Percentiles rank a stretch among this genome's conserved stretches.
Evolutionary conservation across 176 grass and related monocot genomes (phyloP).

Genomic region (Eleusine coracana): DNA sequence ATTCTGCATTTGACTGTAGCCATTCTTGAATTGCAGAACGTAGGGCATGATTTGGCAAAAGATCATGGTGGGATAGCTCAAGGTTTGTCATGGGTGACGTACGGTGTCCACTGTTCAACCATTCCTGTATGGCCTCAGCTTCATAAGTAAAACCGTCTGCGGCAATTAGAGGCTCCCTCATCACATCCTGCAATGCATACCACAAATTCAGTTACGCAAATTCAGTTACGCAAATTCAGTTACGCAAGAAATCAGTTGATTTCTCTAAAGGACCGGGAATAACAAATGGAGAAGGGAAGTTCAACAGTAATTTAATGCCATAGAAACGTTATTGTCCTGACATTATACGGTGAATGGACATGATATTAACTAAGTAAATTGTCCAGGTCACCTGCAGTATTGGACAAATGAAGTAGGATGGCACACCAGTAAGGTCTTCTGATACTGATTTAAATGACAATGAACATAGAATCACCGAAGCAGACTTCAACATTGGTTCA

Average conservation of each 20-base stretch:
- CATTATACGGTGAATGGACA: not conserved
- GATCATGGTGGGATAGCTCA: conserved; percentile 55
- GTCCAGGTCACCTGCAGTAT: conserved; percentile 51
- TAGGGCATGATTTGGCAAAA: conserved; percentile 60
- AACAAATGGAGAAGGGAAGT: not conserved
- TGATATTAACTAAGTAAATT: conserved; percentile 17
- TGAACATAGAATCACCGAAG: conserved; percentile 26
- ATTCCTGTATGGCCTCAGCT: conserved; percentile 65
- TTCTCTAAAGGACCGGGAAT: conserved; percentile 9
- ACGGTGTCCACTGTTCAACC: conserved; percentile 47
- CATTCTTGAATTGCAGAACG: conserved; percentile 70
- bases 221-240: conserved; percentile 16
- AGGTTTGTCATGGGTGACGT: conserved; percentile 70
- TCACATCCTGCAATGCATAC: conserved; percentile 57
- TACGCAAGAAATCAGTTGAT: not conserved
- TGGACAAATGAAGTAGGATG: conserved; percentile 76
- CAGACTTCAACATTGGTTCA: conserved; percentile 55
- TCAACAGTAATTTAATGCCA: not conserved
- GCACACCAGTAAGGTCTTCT: conserved; percentile 53
- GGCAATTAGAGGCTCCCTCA: conserved; percentile 65
- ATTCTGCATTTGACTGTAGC: conserved; percentile 48
- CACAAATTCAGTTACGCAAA: conserved; percentile 3
- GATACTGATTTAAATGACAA: conserved; percentile 58
- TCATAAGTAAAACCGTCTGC: conserved; percentile 78
- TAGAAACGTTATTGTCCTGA: not conserved